phyloP scores from a whole-genome alignment of 306 rosid genomes.

The Hylodesmum podocarpum region DNA sequence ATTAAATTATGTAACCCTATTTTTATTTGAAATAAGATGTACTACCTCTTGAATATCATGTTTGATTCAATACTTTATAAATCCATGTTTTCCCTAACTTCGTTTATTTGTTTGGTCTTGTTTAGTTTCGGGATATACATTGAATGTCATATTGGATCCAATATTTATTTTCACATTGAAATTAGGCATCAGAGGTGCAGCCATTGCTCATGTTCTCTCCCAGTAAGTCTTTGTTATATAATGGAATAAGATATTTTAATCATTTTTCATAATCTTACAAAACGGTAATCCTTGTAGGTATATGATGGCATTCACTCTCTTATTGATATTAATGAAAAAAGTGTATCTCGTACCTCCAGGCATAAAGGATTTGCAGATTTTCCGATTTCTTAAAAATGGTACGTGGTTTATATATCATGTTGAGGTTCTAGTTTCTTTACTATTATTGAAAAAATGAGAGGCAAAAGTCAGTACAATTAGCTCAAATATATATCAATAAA shows the following conservation, averaged over 20 bases:
- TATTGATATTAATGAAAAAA: constrained; percentile 57
- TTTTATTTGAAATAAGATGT: too few species aligned
- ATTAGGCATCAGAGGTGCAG: constrained; percentile 85
- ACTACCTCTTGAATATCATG: too few species aligned
- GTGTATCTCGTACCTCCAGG: constrained; percentile 76
- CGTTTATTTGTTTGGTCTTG: neutral
- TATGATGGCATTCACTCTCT: constrained; percentile 66
- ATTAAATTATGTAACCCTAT: too few species aligned
- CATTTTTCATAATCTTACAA: neutral
- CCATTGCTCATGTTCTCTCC: constrained; percentile 84
- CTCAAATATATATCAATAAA: neutral
- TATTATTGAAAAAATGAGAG: neutral
- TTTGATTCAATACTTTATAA: too few species aligned
- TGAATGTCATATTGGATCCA: constrained; percentile 73
- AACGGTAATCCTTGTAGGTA: constrained; percentile 50
- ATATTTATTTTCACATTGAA: constrained; percentile 60
- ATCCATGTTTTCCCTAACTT: neutral
- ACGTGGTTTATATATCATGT: neutral
- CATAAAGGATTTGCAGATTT: constrained; percentile 68
- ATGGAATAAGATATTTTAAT: neutral
- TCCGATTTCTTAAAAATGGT: constrained; percentile 80
- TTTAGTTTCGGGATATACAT: constrained; percentile 63
- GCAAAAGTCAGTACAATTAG: neutral
- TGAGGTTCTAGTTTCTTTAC: neutral
- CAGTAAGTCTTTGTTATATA: constrained; percentile 59